phyloP scores from a whole-genome alignment of 176 grass and related monocot genomes.

The Bothriochloa decipiens region DNA sequence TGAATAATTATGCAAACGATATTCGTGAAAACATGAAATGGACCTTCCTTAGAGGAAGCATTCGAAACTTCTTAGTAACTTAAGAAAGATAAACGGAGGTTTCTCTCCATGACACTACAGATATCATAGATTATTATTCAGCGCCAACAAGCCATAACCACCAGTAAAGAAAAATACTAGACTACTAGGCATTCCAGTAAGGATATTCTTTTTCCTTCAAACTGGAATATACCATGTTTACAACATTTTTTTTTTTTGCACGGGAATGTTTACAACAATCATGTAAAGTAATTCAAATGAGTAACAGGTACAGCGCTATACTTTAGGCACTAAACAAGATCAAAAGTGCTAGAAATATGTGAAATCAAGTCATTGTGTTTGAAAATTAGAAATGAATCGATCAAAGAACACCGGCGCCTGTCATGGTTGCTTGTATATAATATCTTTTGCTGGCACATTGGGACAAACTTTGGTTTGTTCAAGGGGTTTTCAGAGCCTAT shows the following conservation, averaged over 20 bases:
- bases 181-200: neutral
- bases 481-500: conserved; percentile 12
- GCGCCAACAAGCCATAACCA: conserved; percentile 20
- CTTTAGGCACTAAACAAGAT: conserved; percentile 5
- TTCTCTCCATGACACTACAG: neutral
- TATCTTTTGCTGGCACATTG: conserved; percentile 7
- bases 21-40: neutral
- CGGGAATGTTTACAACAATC: neutral
- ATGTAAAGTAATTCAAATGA: neutral
- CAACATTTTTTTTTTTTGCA: too few species aligned
- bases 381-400: neutral
- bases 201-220: neutral
- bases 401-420: neutral
- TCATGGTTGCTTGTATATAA: neutral
- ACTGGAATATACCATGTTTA: neutral
- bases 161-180: neutral
- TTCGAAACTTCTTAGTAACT: neutral
- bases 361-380: neutral
- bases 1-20: conserved; percentile 12
- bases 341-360: neutral
- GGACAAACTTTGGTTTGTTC: neutral
- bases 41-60: neutral
- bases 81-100: neutral
- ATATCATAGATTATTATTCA: conserved; percentile 21
- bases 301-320: neutral